Base-by-base conservation (phyloP, 2,329 filamentous ascomycete species). In the Aspergillus sp. region DNA sequence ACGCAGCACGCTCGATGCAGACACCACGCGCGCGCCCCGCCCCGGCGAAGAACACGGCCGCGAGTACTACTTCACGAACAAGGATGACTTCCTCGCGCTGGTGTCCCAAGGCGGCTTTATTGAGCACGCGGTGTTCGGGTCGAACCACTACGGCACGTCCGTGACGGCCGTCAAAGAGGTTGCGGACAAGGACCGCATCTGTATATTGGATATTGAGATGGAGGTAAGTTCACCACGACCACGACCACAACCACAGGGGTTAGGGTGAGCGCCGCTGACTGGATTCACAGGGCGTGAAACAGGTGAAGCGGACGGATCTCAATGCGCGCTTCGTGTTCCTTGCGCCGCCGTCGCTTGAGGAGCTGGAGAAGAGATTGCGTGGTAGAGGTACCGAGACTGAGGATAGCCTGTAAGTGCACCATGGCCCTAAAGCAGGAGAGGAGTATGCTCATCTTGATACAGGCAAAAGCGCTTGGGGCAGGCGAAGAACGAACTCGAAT, bases 201-300 rank as follows among this genome's bases (percentile, higher is more conserved):
- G 92, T 56, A 85, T 96, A 45, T 77, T 96, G 61, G 93, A 97
- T 71, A 97, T 96, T 68, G 93, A 96, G 80, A 96, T 96, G 90
- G 91, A 96, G 83, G 86, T 87, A 45, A 40, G 41, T n/a, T n/a
- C n/a, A n/a, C n/a, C n/a, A n/a, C n/a, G n/a, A n/a, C n/a, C n/a
- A n/a, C n/a, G n/a, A n/a, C n/a, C n/a, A n/a, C n/a, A n/a, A n/a
- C n/a, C n/a, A n/a, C n/a, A n/a, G n/a, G n/a, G n/a, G n/a, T n/a
- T n/a, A n/a, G n/a, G 22, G 5, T 22, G 22, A 22, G 22, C 22
- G 22, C 5, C 35, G 50, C 45, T 57, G 17, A 53, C 42, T 22
- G 5, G 22, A 16, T 24, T 47, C 43, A 55, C 56, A 85, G 82
- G 92, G 92, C 55, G 91, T 96, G 53, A 96, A 96, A 78, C 92